Evolutionary conservation across 768 basidiomycete species (phyloP), one percentile per base, ranked within the genome.

Genomic region (Boletus bicolor): DNA sequence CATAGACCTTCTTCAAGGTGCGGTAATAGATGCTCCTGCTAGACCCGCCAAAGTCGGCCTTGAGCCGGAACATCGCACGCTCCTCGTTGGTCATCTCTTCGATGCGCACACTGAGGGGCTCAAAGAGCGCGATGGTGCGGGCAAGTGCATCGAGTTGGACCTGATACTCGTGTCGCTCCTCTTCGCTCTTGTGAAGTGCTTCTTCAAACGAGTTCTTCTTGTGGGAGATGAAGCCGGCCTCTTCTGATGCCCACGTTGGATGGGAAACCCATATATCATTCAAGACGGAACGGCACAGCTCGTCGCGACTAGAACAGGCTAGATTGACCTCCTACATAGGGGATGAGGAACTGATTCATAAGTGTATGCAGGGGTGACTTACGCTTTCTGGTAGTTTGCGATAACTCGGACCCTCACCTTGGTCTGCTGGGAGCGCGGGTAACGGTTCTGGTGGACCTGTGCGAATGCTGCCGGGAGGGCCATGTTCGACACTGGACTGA

Each of bases 181-280:
- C 96, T 72, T 99, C 97, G 64, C 93, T 89, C 73, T 93, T 93
- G 76, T 98, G 94, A 54, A 98, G 77, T 0, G 91, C 90, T 66
- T 98, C 96, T 72, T 99, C 97, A 70, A 89, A 98, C 6, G 84
- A 81, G 68, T 98, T 99, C 77, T 98, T 98, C 79, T 97, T 96
- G 72, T 98, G 92, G 7, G 95, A 81, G 59, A 93, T 83, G 64
- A 97, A 97, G 10, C 92, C 94, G 1, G 94, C 84, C 68, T 96
- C 94, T 69, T 98, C 96, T 21, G 93, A 95, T 9, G 93, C 93
- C 92, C 94, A 97, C 1, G 94, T 96, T 4, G 97, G 96, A 71
- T 98, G 96, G 14, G 96, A 97, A 11, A 98, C 93, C 96, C 97
- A 98, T 61, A 88, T 84, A 67, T 98, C 95, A 68, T 99, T 99